Base-by-base conservation (phyloP, 2,329 filamentous ascomycete species). In the Aspergillus sp. region DNA sequence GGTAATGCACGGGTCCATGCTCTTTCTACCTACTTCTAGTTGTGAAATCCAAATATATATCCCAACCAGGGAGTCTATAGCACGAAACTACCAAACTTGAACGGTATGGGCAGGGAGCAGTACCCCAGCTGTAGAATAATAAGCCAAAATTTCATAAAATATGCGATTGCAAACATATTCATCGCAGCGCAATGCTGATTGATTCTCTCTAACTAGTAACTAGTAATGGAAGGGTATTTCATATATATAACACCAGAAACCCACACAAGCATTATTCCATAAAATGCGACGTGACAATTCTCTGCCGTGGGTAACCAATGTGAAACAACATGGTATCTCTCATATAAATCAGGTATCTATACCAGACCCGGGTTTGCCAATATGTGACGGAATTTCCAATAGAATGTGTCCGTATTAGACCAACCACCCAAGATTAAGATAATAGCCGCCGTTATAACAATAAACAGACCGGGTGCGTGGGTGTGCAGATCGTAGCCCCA, bases 241-340 rank as follows among this genome's bases (percentile, higher is more conserved):
- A 6, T 53, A 46, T 46, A 47, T 57, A 52, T 57, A 57, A 49
- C 48, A 57, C 50, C 25, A 44, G 48, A 39, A 52, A 56, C 55
- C 52, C 41, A 58, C 48, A 52, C 41, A 41, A 52, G 46, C 46
- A 52, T 48, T 58, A 58, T 53, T 49, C 52, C 43, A 15, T 50
- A 59, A 58, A 45, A 62, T 58, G 59, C 50, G 21, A 56, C 27
- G 59, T 47, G 33, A 56, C 33, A 45, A 44, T 11, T 37, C 17
- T 51, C 37, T 49, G 46, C 15, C 33, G 9, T 49, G 23, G 46
- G 39, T 44, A 58, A 55, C 43, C 53, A 43, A 58, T 51, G 57
- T 31, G 39, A 57, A 44, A 58, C 51, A 58, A 61, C 44, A 59
- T 61, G 62, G 61, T 64, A 63, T 63, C 62, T 58, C 41, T 43